Evolutionary conservation across 176 grass and related monocot genomes (phyloP), one percentile per base, ranked within the genome.

Genomic region (Ampelocalamus luodianensis): DNA sequence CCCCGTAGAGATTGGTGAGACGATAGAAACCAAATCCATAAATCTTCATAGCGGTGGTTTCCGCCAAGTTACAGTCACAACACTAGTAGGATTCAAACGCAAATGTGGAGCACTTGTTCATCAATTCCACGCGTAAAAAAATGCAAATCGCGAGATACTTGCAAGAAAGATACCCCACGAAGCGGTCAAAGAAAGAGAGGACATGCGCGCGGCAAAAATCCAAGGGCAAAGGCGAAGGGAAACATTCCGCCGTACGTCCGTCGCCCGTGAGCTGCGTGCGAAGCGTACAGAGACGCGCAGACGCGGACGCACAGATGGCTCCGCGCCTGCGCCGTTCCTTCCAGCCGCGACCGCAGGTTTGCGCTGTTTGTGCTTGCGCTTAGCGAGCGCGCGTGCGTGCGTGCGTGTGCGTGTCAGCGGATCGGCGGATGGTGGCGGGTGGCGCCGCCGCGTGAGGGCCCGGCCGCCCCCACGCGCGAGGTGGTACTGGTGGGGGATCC

Each of bases 191-290:
- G 9, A 1, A 23, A 56, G 54, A 9, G 7, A 3, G 7, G 22
- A 23, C 8, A 10, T 4, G 44, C 16, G 2, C 46, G 63, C 36
- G 12, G 78, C 70, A 76, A 82, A 68, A 75, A 58, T 66, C 77
- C 69, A 56, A 73, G 14, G 53, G 29, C 10, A 37, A 17, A 13
- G 68, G 27, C 26, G 18, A 23, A 58, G 67, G 56, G 65, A 46
- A 71, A 24, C 83, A 85, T 61, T 78, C 50, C 83, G 62, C 14
- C 8, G 26, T 16, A 23, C 22, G 60, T 9, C 34, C 36, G 36
- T 13, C 37, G 53, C 37, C n/a, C 39, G 23, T 27, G 22, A 37
- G 40, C 54, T 18, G n/a, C 67, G 8, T n/a, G 68, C 55, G 51
- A 54, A 20, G 55, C 81, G 69, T 63, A n/a, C 53, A 29, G 63